These are phyloP conservation scores for Stemphylium beticola DNA, from an alignment of 2,329 filamentous ascomycete genomes.

Conservation along the genomic window DNA sequence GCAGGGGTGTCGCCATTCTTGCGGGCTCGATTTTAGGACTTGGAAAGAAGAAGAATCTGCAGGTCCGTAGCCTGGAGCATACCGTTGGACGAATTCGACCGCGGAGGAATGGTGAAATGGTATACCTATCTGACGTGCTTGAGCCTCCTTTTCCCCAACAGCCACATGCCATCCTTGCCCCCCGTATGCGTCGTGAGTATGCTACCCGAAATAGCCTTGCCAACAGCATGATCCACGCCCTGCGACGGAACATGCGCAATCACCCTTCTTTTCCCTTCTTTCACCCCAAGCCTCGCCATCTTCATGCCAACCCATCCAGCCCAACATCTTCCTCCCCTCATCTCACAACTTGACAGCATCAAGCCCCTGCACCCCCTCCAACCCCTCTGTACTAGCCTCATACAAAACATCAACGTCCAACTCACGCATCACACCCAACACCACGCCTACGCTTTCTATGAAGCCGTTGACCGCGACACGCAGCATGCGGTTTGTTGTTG, in stretches of 20 bases:
- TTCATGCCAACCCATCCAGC: background rate
- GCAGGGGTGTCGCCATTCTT: too few relatives aligned
- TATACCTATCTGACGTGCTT: too few relatives aligned
- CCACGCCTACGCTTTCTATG: conserved; percentile 85
- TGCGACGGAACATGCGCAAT: too few relatives aligned
- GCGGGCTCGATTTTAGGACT: background rate
- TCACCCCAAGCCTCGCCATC: background rate
- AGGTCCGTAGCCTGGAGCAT: background rate
- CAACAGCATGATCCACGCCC: too few relatives aligned
- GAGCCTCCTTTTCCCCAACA: too few relatives aligned
- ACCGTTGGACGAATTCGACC: background rate
- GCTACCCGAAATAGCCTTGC: too few relatives aligned
- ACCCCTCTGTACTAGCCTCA: conserved; percentile 47
- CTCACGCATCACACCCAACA: conserved; percentile 88
- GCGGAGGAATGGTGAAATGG: background rate
- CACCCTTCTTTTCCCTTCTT: background rate
- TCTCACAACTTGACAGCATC: conserved; percentile 67
- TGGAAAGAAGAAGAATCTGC: background rate
- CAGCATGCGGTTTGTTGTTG: conserved; percentile 94
- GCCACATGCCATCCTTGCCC: too few relatives aligned
- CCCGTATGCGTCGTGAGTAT: too few relatives aligned
- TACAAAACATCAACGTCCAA: conserved; percentile 83
- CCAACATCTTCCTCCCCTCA: background rate
- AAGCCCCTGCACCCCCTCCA: conserved; percentile 74
- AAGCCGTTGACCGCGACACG: conserved; percentile 96